Base-by-base conservation (phyloP, 1,284 basidiomycete genomes). In the Wolfiporia cocos region DNA sequence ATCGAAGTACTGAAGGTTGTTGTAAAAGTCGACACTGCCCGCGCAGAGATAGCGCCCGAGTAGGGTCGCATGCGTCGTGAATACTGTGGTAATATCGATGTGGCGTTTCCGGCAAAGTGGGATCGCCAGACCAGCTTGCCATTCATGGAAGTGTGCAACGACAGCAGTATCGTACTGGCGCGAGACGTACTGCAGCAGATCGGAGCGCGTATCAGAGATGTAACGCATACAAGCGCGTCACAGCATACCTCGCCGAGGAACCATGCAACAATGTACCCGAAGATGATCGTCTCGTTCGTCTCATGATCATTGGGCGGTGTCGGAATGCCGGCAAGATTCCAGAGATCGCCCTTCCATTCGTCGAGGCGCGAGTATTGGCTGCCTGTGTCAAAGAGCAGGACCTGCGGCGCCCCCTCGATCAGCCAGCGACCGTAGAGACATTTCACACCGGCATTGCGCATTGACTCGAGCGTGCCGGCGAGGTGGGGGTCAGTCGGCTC, bases 251-350 rank as follows among this genome's bases (percentile, higher is more conserved):
- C 94, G 55, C 95, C 95, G 19, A 99, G 76, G 74, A 99, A 98
- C 95, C 95, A 99, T n/a, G 95, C 92, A 41, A 95, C 88, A 49
- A 99, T 81, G 67, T 99, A 98, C n/a, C 95, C 95, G 67, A 98
- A 94, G 44, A 97, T 73, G 59, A 99, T 92, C n/a, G 93, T 89
- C 64, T 99, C 94, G 73, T 99, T 99, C 22, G 94, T 98, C 67
- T 98, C 95, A 62, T 89, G 86, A 65, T 99, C 95, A 58, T 91
- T 90, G 2, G 91, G 89, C 7, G 95, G 95, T 18, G 90, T 89
- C 2, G 95, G 95, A 50, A 99, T 99, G 34, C 94, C 94, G 15
- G 95, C 95, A 35, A 97, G 69, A 65, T 95, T 96, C 95, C 95
- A 99, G 12, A 99, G 78, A 61, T 99, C 95, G 41, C 80, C 80